A percentile compares a stretch with the other conserved stretches of the same genome.
Conservation (phyloP, 148 eudicot genomes). For the Rhododendron kiyosumense region DNA sequence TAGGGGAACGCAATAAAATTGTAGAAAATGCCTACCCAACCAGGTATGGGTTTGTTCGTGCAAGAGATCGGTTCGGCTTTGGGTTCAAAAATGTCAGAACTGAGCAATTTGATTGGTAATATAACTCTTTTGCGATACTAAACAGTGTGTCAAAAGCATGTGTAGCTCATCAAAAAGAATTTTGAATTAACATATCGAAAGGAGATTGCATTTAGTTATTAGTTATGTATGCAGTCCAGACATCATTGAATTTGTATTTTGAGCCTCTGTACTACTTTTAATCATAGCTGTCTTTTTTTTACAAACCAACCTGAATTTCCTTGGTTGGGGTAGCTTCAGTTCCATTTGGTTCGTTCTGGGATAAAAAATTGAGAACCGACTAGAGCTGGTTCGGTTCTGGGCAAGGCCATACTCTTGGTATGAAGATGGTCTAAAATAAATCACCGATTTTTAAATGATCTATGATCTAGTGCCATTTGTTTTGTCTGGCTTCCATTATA, state of each 20-base stretch:
- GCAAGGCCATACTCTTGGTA: background rate
- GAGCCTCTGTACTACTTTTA: background rate
- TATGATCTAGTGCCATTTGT: background rate
- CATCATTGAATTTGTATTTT: background rate
- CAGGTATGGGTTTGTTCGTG: background rate
- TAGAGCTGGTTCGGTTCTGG: background rate
- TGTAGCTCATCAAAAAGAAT: background rate
- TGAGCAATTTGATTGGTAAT: background rate
- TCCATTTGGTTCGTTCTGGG: background rate
- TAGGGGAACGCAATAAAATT: background rate
- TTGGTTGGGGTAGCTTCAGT: background rate
- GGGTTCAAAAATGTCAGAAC: background rate
- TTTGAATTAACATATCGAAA: background rate
- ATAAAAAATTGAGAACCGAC: background rate
- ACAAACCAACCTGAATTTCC: background rate
- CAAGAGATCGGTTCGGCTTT: background rate
- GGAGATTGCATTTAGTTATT: background rate
- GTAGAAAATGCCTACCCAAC: background rate
- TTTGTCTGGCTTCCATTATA: background rate
- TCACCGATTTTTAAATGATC: background rate
- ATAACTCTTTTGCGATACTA: too few relatives aligned
- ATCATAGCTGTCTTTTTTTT: background rate
- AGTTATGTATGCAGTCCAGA: background rate
- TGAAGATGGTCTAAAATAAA: background rate
- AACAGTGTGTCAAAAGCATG: background rate